phyloP scores from a whole-genome alignment of 2,329 filamentous ascomycete species.

The Rutstroemia sp. region DNA sequence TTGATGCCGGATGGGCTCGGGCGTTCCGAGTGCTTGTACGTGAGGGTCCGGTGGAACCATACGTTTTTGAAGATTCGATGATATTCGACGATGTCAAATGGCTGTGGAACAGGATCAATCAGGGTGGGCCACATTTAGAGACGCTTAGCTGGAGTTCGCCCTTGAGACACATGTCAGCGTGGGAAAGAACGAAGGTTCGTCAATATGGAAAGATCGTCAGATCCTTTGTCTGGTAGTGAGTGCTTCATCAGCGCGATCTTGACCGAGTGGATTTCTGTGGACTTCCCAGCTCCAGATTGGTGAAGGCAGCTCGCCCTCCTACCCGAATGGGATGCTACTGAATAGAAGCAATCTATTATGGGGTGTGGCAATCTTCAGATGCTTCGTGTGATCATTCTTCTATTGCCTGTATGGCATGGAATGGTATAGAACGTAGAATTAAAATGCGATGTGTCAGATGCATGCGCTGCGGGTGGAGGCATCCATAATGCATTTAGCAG shows the following conservation, averaged over 20 bases:
- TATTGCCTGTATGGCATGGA: background rate
- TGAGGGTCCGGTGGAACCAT: background rate
- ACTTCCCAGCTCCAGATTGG: background rate
- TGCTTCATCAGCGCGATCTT: background rate
- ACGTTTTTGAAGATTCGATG: background rate
- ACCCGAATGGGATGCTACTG: background rate
- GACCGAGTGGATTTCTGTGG: background rate
- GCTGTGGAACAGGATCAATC: background rate
- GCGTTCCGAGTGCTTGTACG: background rate
- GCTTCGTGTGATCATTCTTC: background rate
- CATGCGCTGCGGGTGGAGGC: background rate
- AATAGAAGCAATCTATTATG: conserved; percentile 3
- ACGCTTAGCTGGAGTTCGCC: background rate
- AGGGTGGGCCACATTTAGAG: background rate
- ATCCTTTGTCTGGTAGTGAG: background rate
- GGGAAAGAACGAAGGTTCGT: background rate
- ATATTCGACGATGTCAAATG: background rate
- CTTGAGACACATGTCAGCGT: background rate
- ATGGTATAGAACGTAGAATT: background rate
- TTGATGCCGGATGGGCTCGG: background rate
- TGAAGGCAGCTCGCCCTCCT: background rate
- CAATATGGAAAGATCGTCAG: background rate
- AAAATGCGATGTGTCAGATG: conserved; percentile 9
- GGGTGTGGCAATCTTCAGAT: background rate
- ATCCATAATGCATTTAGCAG: conserved; percentile 3